A percentile compares a stretch with the other conserved stretches of the same genome.
These are phyloP conservation scores for Lactarius evosmus DNA, from an alignment of 768 basidiomycete genomes.

Conservation along the genomic window DNA sequence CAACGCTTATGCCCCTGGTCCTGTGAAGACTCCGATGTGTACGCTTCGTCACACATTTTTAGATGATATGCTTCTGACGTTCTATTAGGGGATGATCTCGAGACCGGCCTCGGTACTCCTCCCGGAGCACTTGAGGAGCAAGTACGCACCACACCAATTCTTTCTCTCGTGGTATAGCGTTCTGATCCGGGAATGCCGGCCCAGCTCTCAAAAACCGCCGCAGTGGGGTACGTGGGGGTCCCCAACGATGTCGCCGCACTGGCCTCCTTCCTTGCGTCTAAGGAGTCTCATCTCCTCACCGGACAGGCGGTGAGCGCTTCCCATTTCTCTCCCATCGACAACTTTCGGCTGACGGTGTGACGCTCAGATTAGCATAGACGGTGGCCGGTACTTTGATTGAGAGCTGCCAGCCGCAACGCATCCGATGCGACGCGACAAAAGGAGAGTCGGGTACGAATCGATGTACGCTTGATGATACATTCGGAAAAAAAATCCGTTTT, in stretches of 20 bases:
- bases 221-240: conserved; percentile 29
- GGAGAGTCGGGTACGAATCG: neutral
- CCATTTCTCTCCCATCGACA: neutral
- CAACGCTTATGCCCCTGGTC: conserved; percentile 30
- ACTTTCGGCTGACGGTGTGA: conserved; percentile 4
- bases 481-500: neutral
- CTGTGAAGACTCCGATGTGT: conserved; percentile 28
- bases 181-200: neutral
- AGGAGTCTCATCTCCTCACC: conserved; percentile 34
- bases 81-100: conserved; percentile 20
- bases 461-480: neutral
- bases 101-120: conserved; percentile 4
- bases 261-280: conserved; percentile 36
- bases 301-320: conserved; percentile 28
- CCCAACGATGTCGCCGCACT: conserved; percentile 33
- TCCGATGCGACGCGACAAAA: neutral
- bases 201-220: conserved; percentile 23
- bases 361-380: conserved; percentile 23
- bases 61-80: neutral
- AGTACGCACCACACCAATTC: neutral
- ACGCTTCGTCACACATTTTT: neutral
- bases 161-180: neutral
- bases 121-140: conserved; percentile 21
- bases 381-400: conserved; percentile 24
- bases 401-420: neutral